Percentiles rank a stretch among this genome's conserved stretches.
These are phyloP conservation scores for Hordeum vulgare DNA, from an alignment of 176 grass and related monocot genomes.

Conservation along the genomic window DNA sequence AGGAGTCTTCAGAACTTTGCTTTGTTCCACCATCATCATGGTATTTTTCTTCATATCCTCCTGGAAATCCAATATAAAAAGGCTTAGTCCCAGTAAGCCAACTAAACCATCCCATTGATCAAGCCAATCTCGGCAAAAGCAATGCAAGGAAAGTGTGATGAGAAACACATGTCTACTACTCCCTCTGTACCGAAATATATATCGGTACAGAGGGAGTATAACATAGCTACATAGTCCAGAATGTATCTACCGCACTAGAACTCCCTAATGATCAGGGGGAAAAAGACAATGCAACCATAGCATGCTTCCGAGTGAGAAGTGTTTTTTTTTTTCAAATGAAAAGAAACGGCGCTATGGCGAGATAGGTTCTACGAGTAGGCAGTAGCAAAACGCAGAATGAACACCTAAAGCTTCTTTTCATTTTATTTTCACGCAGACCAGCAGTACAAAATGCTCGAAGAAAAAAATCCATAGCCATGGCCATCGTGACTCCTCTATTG, in stretches of 20 bases:
- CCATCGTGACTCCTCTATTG: background rate
- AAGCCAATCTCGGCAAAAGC: background rate
- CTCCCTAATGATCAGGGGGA: background rate
- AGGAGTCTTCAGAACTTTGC: conserved; percentile 81
- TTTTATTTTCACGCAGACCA: background rate
- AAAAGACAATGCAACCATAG: background rate
- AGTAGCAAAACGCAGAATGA: too few relatives aligned
- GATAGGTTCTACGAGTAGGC: too few relatives aligned
- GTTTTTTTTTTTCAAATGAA: background rate
- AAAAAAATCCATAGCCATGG: background rate
- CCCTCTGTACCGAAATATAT: too few relatives aligned
- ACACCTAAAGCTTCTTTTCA: too few relatives aligned
- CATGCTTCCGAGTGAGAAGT: background rate
- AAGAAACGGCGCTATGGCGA: too few relatives aligned
- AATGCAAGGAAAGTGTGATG: background rate
- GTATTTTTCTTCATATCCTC: conserved; percentile 99
- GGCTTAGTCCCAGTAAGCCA: background rate
- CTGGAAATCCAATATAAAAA: conserved; percentile 29
- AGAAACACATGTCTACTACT: background rate
- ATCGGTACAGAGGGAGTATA: too few relatives aligned
- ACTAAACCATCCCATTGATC: background rate
- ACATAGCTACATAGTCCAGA: background rate
- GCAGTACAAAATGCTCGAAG: background rate
- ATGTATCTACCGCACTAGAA: background rate
- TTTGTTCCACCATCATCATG: conserved; percentile 97